Evolutionary conservation across 2,329 filamentous ascomycete genomes (phyloP), one percentile per base, ranked within the genome.

Genomic region (Cercospora sp.): DNA sequence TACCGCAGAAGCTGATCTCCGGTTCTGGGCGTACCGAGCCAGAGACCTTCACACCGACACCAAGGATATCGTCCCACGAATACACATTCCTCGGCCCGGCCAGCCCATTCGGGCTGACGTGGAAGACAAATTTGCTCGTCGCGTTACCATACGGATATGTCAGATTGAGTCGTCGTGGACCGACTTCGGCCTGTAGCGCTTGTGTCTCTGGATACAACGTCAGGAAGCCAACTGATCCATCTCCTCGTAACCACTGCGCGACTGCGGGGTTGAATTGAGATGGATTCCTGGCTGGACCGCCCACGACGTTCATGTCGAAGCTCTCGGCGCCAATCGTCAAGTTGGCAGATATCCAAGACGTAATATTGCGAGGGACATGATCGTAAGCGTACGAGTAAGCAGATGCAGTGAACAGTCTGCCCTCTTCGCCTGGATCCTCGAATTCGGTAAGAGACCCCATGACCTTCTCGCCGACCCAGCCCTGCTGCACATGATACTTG

Each of bases 271-370:
- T 88, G 76, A 88, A 90, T 0, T 84, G 82, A 6, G 75, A 80
- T 5, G 82, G 82, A 53, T 84, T 85, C 61, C 81, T 81, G 1
- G 82, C 80, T 5, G 85, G 84, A 0, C 88, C 88, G 9, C 87
- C 88, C 5, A 88, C 75, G 1, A 83, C 82, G 51, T 81, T 84
- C 75, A 89, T 83, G 12, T 84, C 81, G 71, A 87, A 88, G 0
- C 86, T 85, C 73, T 88, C 84, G 0, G 85, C 86, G 42, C 88
- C 88, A 68, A 90, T 88, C 8, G 84, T 88, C 10, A 90, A 78
- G 26, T 85, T 83, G 3, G 82, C 76, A 0, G 84, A 84, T 0
- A 90, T 72, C 85, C 86, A 90, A 10, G 85, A 82, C 0, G 85
- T 85, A 68, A 89, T 86, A 71, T 89, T 89, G 18, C 88, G 83